phyloP scores from a whole-genome alignment of 2,329 filamentous ascomycete species.

The Aspergillus ruber region DNA sequence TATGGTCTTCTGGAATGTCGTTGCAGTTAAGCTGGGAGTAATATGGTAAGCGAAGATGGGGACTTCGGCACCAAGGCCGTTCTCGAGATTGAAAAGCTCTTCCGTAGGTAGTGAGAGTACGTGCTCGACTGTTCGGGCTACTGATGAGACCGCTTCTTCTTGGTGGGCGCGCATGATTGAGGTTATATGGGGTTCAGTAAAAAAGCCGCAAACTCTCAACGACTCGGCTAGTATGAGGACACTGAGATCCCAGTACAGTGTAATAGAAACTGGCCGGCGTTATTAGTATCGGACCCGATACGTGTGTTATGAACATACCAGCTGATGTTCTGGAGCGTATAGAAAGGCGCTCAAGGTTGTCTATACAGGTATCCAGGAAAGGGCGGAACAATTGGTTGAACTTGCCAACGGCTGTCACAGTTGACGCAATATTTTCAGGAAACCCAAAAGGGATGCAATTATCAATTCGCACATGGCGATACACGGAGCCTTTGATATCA shows the following conservation, averaged over 20 bases:
- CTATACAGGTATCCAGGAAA: not conserved
- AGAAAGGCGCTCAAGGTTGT: not conserved
- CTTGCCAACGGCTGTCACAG: not conserved
- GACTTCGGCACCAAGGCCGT: not conserved
- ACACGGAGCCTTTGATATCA: not conserved
- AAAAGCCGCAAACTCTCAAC: not conserved
- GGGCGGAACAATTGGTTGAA: not conserved
- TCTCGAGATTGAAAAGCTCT: not conserved
- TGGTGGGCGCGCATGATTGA: not conserved
- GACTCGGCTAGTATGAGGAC: not conserved
- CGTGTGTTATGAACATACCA: not conserved
- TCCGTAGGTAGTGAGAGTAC: not conserved
- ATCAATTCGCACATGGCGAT: not conserved
- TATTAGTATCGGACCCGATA: not conserved
- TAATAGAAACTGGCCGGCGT: not conserved
- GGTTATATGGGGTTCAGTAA: not conserved
- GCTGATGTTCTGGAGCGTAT: not conserved
- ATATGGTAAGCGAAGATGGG: not conserved
- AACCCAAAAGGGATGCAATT: not conserved
- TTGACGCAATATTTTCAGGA: not conserved
- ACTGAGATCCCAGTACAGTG: not conserved
- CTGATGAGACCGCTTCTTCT: not conserved
- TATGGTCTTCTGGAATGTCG: not conserved
- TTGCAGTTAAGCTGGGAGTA: not conserved
- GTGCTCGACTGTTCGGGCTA: not conserved